Percentiles rank a stretch among this genome's conserved stretches.
These are phyloP conservation scores for Xylariaceae sp. DNA, from an alignment of 2,329 filamentous ascomycete genomes.

Conservation along the genomic window DNA sequence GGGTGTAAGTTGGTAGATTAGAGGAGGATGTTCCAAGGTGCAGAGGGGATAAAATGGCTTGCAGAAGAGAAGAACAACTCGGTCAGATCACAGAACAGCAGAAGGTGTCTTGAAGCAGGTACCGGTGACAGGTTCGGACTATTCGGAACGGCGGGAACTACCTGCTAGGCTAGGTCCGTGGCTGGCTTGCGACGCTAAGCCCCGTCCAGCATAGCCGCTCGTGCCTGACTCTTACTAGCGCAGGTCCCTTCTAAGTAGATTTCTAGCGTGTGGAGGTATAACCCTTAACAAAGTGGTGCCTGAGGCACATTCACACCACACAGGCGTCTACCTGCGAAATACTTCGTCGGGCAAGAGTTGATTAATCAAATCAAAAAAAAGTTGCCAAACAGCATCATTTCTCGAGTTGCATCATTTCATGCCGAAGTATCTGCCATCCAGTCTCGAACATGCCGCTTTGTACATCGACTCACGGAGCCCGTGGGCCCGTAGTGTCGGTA, in stretches of 20 bases:
- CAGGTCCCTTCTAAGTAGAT: neutral
- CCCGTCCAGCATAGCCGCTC: neutral
- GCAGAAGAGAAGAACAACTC: neutral
- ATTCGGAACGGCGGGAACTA: slow-evolving; percentile 1
- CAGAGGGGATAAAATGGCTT: slow-evolving; percentile 4
- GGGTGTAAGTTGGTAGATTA: neutral
- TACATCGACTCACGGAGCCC: too few relatives aligned
- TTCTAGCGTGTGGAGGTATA: neutral
- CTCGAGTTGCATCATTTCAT: neutral
- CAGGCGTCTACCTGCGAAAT: neutral
- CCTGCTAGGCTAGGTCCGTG: neutral
- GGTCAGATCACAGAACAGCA: neutral
- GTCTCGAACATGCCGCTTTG: neutral
- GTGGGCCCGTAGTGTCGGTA: too few relatives aligned
- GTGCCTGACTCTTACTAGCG: neutral
- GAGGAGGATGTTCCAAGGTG: neutral
- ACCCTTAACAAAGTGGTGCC: neutral
- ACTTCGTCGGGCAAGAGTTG: neutral
- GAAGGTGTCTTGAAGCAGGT: neutral
- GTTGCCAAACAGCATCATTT: neutral
- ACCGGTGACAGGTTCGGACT: neutral
- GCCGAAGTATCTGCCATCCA: neutral
- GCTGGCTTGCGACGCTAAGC: neutral
- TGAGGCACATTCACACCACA: neutral
- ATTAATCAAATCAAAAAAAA: neutral